phyloP scores from a whole-genome alignment of 1,139 yeast species.

The Yarrowia galli region DNA sequence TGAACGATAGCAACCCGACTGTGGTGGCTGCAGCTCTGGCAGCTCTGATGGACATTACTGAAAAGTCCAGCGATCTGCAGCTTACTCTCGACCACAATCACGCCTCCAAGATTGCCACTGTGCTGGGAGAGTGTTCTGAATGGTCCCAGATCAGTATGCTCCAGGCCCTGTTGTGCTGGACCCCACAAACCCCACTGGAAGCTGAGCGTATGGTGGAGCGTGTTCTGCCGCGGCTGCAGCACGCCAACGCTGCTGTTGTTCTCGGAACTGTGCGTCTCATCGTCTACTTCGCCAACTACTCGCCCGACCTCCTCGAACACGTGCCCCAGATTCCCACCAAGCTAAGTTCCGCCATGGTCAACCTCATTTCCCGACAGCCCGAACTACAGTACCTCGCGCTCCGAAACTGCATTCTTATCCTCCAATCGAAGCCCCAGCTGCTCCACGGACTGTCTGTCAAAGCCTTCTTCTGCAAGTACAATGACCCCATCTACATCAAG shows the following conservation, averaged over 20 bases:
- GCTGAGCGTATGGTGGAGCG: constrained; percentile 72
- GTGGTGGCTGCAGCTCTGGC: constrained; percentile 80
- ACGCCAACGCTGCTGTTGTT: constrained; percentile 82
- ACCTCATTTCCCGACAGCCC: constrained; percentile 76
- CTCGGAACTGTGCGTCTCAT: constrained; percentile 77
- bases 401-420: constrained; percentile 77
- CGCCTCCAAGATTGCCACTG: constrained; percentile 60
- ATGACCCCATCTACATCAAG: constrained; percentile 92
- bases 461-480: constrained; percentile 83
- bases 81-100: constrained; percentile 65
- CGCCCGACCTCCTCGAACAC: constrained; percentile 49
- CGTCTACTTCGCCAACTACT: constrained; percentile 75
- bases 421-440: constrained; percentile 70
- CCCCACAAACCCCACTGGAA: constrained; percentile 71
- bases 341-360: constrained; percentile 74
- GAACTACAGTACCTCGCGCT: constrained; percentile 85
- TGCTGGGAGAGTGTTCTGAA: constrained; percentile 67
- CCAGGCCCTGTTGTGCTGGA: constrained; percentile 70
- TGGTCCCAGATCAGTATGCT: constrained; percentile 83
- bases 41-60: constrained; percentile 71
- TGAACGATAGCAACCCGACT: constrained; percentile 62
- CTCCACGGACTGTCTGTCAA: constrained; percentile 67
- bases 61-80: constrained; percentile 58
- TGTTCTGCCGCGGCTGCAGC: constrained; percentile 77
- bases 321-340: constrained; percentile 64